Percentiles rank a stretch among this genome's conserved stretches.
Evolutionary conservation across 2,329 filamentous ascomycete genomes (phyloP).

Genomic region (Cryphonectria naterciae): DNA sequence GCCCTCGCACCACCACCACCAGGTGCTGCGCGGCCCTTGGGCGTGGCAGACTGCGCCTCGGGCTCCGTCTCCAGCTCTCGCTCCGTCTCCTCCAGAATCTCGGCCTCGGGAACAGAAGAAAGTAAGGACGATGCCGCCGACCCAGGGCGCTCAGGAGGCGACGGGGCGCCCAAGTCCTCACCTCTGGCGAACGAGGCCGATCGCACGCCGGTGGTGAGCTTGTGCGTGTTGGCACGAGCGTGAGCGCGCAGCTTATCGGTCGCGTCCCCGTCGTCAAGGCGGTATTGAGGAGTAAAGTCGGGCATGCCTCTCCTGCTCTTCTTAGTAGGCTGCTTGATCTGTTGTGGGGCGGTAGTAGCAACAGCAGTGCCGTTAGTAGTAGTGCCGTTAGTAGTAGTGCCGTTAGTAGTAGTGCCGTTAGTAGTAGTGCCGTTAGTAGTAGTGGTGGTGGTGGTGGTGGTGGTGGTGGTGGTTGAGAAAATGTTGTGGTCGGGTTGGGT

Average conservation of each 20-base stretch:
- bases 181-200: conserved; percentile 21
- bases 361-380: neutral
- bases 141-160: conserved; percentile 13
- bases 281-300: conserved; percentile 26
- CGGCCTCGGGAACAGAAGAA: conserved; percentile 30
- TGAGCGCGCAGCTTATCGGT: conserved; percentile 15
- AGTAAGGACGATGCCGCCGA: conserved; percentile 23
- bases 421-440: neutral
- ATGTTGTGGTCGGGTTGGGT: conserved; percentile 19
- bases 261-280: conserved; percentile 24
- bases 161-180: conserved; percentile 12
- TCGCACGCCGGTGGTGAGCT: conserved; percentile 22
- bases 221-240: conserved; percentile 17
- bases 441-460: conserved; percentile 6
- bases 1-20: conserved; percentile 45
- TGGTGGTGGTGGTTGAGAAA: conserved; percentile 13
- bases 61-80: conserved; percentile 15
- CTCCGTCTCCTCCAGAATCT: conserved; percentile 31
- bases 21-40: conserved; percentile 7
- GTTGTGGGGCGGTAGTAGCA: neutral
- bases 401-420: neutral
- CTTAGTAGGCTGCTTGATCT: conserved; percentile 17
- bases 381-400: neutral
- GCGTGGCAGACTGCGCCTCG: conserved; percentile 5
- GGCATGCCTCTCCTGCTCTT: conserved; percentile 27